phyloP scores from a whole-genome alignment of 345 rosid genomes.

The Firmiana major region DNA sequence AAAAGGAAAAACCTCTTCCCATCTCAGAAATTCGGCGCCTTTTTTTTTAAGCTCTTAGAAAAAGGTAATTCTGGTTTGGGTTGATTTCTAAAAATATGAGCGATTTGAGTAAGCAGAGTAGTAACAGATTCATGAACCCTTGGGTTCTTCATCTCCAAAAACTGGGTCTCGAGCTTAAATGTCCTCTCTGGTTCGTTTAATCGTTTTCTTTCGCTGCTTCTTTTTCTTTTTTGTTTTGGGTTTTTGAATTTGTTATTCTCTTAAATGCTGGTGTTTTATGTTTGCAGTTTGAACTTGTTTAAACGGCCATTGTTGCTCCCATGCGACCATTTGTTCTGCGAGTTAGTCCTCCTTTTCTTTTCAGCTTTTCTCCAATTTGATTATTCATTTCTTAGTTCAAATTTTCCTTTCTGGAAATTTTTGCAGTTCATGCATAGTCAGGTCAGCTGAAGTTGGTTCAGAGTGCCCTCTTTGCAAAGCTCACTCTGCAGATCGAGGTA shows the following conservation, averaged over 20 bases:
- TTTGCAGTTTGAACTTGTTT: slow-evolving; percentile 57
- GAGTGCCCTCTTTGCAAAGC: slow-evolving; percentile 58
- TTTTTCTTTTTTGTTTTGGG: neutral
- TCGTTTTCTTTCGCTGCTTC: neutral
- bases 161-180: slow-evolving; percentile 77
- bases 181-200: slow-evolving; percentile 72
- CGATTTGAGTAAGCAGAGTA: slow-evolving; percentile 16
- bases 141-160: slow-evolving; percentile 81
- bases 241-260: neutral
- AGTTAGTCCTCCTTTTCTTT: slow-evolving; percentile 29
- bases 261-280: neutral
- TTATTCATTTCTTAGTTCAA: neutral
- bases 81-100: slow-evolving; percentile 26
- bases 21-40: too few relatives aligned
- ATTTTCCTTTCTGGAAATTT: neutral
- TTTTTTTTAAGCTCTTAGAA: too few relatives aligned
- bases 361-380: neutral
- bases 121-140: slow-evolving; percentile 45
- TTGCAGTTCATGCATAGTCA: slow-evolving; percentile 56
- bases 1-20: neutral
- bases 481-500: slow-evolving; percentile 37
- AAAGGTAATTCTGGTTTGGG: neutral
- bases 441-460: slow-evolving; percentile 26
- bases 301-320: slow-evolving; percentile 64
- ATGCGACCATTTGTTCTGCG: slow-evolving; percentile 81